Conservation (phyloP, 1,284 basidiomycete genomes). For the Ustanciosporium gigantosporum region DNA sequence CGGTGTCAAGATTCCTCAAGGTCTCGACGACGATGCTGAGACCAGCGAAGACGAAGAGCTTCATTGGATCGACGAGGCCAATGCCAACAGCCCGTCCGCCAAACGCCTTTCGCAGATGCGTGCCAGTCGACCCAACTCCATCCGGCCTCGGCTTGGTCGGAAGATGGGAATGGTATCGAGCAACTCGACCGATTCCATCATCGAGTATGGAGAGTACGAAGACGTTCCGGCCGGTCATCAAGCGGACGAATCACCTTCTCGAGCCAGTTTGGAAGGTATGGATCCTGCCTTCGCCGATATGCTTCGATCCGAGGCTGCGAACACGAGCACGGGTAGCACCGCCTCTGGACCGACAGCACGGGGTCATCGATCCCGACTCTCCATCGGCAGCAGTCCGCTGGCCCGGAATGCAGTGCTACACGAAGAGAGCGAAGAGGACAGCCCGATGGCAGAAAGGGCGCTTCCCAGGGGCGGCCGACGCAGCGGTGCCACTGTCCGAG, state of each 20-base stretch:
- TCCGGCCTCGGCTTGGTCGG: constrained; percentile 22
- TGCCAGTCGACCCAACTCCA: constrained; percentile 8
- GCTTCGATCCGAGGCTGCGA: constrained; percentile 15
- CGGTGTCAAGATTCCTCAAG: constrained; percentile 42
- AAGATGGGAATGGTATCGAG: constrained; percentile 33
- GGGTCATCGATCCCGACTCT: constrained; percentile 25
- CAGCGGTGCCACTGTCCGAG: constrained; percentile 22
- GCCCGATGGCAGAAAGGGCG: constrained; percentile 8
- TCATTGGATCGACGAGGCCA: constrained; percentile 24
- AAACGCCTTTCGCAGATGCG: constrained; percentile 19
- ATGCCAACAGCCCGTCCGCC: constrained; percentile 25
- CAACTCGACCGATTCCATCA: constrained; percentile 37
- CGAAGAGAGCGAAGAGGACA: constrained; percentile 13
- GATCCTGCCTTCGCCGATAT: constrained; percentile 48
- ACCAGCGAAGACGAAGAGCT: constrained; percentile 45
- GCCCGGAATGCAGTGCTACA: constrained; percentile 20
- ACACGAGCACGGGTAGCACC: constrained; percentile 21
- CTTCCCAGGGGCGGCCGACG: constrained; percentile 26
- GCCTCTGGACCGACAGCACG: constrained; percentile 5
- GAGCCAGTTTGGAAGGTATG: constrained; percentile 47
- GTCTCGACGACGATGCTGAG: constrained; percentile 44
- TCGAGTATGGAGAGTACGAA: constrained; percentile 33
- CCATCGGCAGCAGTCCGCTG: constrained; percentile 44
- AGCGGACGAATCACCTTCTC: constrained; percentile 33
- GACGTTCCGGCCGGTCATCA: constrained; percentile 20